Percentiles rank a stretch among this genome's conserved stretches.
These are phyloP conservation scores for Paecilomyces sp. DNA, from an alignment of 2,329 filamentous ascomycete species.

Conservation along the genomic window DNA sequence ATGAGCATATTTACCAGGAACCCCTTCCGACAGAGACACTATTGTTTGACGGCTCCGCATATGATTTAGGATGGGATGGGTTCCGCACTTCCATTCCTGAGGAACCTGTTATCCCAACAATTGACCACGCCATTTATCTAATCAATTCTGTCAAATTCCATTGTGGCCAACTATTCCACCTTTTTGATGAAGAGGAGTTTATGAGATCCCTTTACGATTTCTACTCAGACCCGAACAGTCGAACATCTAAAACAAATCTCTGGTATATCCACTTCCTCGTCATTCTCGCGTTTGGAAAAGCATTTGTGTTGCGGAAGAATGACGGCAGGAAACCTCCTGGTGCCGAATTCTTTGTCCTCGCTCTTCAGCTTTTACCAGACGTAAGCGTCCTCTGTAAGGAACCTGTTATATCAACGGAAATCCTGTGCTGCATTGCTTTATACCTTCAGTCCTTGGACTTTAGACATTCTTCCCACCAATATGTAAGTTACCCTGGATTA, in stretches of 20 bases:
- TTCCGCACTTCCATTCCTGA: conserved; percentile 18
- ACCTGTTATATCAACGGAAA: conserved; percentile 42
- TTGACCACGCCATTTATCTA: conserved; percentile 44
- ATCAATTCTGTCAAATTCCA: conserved; percentile 52
- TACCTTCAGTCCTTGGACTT: conserved; percentile 48
- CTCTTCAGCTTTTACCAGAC: conserved; percentile 36
- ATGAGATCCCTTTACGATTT: conserved; percentile 38
- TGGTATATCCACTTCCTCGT: conserved; percentile 51
- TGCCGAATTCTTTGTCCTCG: conserved; percentile 40
- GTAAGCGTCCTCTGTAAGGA: conserved; percentile 23
- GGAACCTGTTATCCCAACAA: conserved; percentile 35
- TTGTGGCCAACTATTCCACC: conserved; percentile 45
- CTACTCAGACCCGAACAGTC: conserved; percentile 27
- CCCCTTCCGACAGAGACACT: conserved; percentile 38
- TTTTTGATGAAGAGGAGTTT: conserved; percentile 48
- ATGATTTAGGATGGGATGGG: conserved; percentile 47
- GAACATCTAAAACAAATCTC: conserved; percentile 23
- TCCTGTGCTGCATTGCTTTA: conserved; percentile 46
- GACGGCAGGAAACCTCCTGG: conserved; percentile 38
- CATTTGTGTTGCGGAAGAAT: conserved; percentile 37
- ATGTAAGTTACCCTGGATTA: conserved; percentile 22
- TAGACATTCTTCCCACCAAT: conserved; percentile 40
- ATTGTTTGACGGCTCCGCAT: conserved; percentile 46
- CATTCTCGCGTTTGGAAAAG: conserved; percentile 50
- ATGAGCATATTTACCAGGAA: conserved; percentile 39